Conservation (phyloP, 2,329 filamentous ascomycete genomes). For the Xylariaceae sp. region DNA sequence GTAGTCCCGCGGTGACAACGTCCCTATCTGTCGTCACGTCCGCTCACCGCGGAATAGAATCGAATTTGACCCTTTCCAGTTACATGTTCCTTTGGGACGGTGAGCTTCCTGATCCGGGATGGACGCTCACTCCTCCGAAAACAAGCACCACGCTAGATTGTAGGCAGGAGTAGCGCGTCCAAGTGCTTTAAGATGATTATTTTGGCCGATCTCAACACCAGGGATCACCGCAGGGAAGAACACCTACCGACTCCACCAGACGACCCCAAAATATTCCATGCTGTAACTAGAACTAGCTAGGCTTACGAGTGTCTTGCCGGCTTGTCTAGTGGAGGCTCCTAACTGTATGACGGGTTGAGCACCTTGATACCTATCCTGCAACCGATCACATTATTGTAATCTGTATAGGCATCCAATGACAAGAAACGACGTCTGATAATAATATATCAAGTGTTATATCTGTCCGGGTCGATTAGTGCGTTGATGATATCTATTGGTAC, state of each 20-base stretch:
- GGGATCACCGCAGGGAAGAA: background rate
- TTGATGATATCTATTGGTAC: too few relatives aligned
- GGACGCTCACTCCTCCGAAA: constrained; percentile 9
- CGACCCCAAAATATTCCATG: background rate
- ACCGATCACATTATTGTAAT: background rate
- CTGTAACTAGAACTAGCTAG: background rate
- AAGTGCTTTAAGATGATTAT: too few relatives aligned
- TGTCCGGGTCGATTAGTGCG: too few relatives aligned
- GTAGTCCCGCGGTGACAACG: too few relatives aligned
- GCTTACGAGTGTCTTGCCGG: background rate
- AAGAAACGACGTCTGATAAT: too few relatives aligned
- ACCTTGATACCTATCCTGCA: background rate
- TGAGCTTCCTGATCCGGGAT: constrained; percentile 30
- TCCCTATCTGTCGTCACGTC: too few relatives aligned
- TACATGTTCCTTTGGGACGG: constrained; percentile 22
- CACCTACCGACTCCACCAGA: background rate
- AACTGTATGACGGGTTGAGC: background rate
- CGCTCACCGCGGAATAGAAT: constrained; percentile 5
- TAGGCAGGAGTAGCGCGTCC: too few relatives aligned
- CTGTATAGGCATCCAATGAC: background rate
- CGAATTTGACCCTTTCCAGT: constrained; percentile 10
- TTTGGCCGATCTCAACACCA: background rate
- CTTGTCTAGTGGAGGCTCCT: background rate
- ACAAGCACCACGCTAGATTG: background rate
- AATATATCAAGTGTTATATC: too few relatives aligned